Percentiles rank a stretch among this genome's conserved stretches.
Evolutionary conservation across 495 filamentous ascomycete genomes (phyloP).

Genomic region (Podospora bellae-mahoneyi): DNA sequence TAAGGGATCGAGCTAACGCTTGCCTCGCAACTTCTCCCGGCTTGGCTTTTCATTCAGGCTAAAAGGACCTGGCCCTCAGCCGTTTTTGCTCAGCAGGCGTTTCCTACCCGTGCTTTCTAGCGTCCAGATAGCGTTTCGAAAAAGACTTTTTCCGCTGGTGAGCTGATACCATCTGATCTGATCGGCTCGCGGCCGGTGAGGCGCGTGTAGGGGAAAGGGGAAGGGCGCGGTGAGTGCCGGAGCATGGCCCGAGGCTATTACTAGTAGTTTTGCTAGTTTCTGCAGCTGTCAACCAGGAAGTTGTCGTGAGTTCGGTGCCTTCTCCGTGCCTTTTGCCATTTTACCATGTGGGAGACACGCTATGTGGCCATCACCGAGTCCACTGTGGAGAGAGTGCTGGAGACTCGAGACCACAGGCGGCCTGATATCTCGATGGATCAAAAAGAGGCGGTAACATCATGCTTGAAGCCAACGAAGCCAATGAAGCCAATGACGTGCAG

Average conservation of each 20-base stretch:
- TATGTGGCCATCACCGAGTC: background rate
- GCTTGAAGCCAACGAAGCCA: background rate
- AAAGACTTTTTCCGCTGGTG: background rate
- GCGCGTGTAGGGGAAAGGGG: background rate
- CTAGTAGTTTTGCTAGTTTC: background rate
- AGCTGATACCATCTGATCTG: background rate
- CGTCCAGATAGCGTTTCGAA: background rate
- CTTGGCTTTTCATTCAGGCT: slow-evolving; percentile 30
- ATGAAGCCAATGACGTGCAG: background rate
- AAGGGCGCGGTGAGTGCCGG: background rate
- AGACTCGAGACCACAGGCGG: background rate
- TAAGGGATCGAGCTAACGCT: background rate
- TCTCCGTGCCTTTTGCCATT: background rate
- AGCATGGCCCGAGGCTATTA: background rate
- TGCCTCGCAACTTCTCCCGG: slow-evolving; percentile 22
- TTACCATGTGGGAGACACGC: background rate
- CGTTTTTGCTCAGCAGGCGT: slow-evolving; percentile 5
- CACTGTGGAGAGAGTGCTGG: background rate
- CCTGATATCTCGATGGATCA: background rate
- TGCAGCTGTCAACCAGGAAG: background rate
- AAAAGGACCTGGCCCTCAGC: slow-evolving; percentile 12
- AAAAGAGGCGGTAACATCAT: background rate
- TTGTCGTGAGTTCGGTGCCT: background rate
- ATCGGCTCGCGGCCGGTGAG: background rate
- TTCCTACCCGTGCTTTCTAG: background rate